Evolutionary conservation across 1,284 basidiomycete species (phyloP), one percentile per base, ranked within the genome.

Genomic region (Schizopora paradoxa): DNA sequence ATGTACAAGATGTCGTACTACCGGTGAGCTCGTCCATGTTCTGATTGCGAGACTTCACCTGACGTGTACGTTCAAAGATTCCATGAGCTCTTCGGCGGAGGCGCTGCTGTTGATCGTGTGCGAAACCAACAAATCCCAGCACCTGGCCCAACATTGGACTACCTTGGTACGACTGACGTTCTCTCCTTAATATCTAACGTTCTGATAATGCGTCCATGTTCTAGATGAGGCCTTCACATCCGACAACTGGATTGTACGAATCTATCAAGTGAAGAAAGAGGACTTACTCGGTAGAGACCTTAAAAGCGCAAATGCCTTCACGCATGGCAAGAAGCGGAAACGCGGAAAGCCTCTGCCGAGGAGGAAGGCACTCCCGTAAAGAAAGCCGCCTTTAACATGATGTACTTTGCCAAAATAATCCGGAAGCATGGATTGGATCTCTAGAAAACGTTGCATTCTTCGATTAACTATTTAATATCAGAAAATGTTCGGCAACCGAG

Each of bases 1-100:
- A 93, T 98, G 92, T 97, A 97, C 71, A 97, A 97, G 73, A 92
- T 96, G 91, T 88, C 84, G 13, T 96, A 94, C 67, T 93, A 95
- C 64, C 79, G 91, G 82, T 89, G 49, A 45, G 78, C 69, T 37
- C 25, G 41, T 41, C 37, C 43, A 41, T 43, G 31, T 45, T 47
- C 33, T 52, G n/a, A 42, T 26, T n/a, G 19, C 10, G 22, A 8
- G 16, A 29, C 5, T n/a, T 39, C 36, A 37, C 41, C 41, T 54
- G 47, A 51, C 31, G 49, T 49, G 27, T 43, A 41, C 26, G 36
- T 48, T 21, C 46, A n/a, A 62, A 88, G 88, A 47, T 97, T 93
- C 71, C 69, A 79, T 47, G 91, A 95, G 57, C 68, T 97, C 48
- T 97, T 85, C 62, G 91, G 91, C 23, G 85, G 84, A 33, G 72